A percentile compares a stretch with the other conserved stretches of the same genome.
Conservation (phyloP, 2,329 filamentous ascomycete species). For the Dothideomycetes sp. region DNA sequence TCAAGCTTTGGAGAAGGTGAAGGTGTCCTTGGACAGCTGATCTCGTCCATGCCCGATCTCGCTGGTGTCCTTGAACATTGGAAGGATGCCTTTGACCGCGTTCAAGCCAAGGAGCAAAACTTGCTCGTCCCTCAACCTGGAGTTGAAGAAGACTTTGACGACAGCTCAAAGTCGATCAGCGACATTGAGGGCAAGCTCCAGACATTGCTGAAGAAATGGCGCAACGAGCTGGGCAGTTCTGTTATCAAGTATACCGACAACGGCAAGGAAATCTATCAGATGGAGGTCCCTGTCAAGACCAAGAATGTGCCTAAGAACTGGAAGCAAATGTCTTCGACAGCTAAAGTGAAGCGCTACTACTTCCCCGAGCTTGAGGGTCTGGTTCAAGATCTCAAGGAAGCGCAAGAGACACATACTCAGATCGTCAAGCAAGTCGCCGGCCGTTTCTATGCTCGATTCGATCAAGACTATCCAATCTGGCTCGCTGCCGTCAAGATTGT, state of each 20-base stretch:
- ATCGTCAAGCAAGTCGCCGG: conserved; percentile 78
- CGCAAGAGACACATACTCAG: conserved; percentile 86
- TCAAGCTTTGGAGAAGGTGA: conserved; percentile 65
- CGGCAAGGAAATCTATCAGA: conserved; percentile 93
- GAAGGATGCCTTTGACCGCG: conserved; percentile 84
- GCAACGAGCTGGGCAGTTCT: conserved; percentile 64
- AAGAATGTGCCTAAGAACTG: conserved; percentile 73
- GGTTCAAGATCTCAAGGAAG: conserved; percentile 82
- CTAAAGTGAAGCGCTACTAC: conserved; percentile 87
- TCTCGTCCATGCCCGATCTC: conserved; percentile 79
- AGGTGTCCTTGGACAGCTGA: conserved; percentile 74
- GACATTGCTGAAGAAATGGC: conserved; percentile 59
- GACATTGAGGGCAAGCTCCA: conserved; percentile 65
- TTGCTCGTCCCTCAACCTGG: conserved; percentile 77
- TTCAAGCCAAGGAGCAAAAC: conserved; percentile 67
- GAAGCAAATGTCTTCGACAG: conserved; percentile 94
- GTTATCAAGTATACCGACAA: conserved; percentile 55
- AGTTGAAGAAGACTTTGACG: conserved; percentile 86
- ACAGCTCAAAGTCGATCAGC: conserved; percentile 67
- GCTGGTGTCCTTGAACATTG: conserved; percentile 66
- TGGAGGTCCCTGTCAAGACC: conserved; percentile 77
- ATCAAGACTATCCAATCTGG: conserved; percentile 78
- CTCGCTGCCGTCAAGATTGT: conserved; percentile 82
- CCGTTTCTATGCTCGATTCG: conserved; percentile 80
- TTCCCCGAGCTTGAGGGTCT: conserved; percentile 72